phyloP scores from a whole-genome alignment of 192 early-diverging fungal species.

The Backusella luteola region DNA sequence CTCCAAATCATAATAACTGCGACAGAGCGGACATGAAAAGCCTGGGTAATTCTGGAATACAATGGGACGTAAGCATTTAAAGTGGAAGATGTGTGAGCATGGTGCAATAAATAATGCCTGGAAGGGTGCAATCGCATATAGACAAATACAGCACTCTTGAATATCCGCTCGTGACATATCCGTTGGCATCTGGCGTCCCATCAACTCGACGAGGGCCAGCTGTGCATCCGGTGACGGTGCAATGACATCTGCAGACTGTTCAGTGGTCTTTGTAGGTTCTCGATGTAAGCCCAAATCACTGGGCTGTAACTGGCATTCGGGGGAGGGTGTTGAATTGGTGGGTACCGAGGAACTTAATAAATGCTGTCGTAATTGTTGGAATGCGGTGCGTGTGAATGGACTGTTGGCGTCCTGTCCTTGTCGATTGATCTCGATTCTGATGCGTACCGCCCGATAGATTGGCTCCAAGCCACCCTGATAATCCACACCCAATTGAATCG shows the following conservation, averaged over 20 bases:
- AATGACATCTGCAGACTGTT: neutral
- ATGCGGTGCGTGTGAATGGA: conserved; percentile 44
- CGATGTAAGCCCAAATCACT: neutral
- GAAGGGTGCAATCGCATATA: conserved; percentile 70
- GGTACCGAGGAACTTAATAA: neutral
- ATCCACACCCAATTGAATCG: conserved; percentile 93
- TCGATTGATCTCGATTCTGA: conserved; percentile 75
- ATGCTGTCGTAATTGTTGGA: conserved; percentile 10
- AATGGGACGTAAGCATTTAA: conserved; percentile 75
- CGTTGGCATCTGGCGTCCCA: neutral
- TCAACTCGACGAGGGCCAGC: neutral
- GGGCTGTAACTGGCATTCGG: neutral
- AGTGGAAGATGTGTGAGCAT: conserved; percentile 85
- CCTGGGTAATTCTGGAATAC: conserved; percentile 58
- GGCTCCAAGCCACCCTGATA: conserved; percentile 86
- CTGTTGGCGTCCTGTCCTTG: conserved; percentile 52
- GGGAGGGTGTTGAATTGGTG: neutral
- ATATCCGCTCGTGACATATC: conserved; percentile 31
- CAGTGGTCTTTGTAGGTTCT: conserved; percentile 5
- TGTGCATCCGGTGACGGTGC: neutral
- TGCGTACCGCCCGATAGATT: conserved; percentile 92
- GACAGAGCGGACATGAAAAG: conserved; percentile 80
- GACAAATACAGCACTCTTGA: conserved; percentile 79
- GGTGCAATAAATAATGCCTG: conserved; percentile 84
- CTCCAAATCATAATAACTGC: conserved; percentile 79